phyloP scores from a whole-genome alignment of 305 asterid genomes.

The Ajuga reptans region DNA sequence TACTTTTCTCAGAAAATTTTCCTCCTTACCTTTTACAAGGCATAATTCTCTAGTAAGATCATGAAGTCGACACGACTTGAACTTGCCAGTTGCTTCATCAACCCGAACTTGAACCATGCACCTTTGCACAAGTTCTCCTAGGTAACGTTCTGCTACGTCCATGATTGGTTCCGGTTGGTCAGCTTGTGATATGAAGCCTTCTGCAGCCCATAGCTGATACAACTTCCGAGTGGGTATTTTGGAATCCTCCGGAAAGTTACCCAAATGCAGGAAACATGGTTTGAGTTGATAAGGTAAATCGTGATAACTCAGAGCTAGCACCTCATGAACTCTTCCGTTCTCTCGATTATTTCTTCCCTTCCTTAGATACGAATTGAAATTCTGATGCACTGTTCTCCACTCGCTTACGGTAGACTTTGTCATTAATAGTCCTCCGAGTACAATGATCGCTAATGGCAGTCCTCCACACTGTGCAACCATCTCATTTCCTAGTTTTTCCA shows the following conservation, averaged over 20 bases:
- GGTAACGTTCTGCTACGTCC: constrained; percentile 37
- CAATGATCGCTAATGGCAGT: constrained; percentile 50
- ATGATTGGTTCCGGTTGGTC: constrained; percentile 31
- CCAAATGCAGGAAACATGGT: constrained; percentile 48
- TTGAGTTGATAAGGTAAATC: constrained; percentile 55
- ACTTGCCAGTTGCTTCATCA: constrained; percentile 29
- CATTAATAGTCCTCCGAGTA: constrained; percentile 49
- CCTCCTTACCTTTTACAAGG: constrained; percentile 41
- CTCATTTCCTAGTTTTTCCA: constrained; percentile 43
- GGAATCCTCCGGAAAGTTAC: constrained; percentile 40
- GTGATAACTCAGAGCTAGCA: constrained; percentile 45
- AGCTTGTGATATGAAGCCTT: constrained; percentile 38
- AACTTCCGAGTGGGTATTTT: constrained; percentile 35
- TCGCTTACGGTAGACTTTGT: constrained; percentile 36
- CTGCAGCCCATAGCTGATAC: constrained; percentile 56
- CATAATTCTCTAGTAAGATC: constrained; percentile 49
- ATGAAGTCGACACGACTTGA: constrained; percentile 44
- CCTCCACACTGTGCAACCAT: constrained; percentile 55
- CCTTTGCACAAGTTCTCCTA: constrained; percentile 43
- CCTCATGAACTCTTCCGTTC: constrained; percentile 34
- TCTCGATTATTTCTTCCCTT: constrained; percentile 26
- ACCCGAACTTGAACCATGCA: constrained; percentile 48
- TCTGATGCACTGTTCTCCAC: constrained; percentile 44
- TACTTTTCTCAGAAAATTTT: constrained; percentile 34
- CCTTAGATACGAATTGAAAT: constrained; percentile 31